phyloP scores from a whole-genome alignment of 176 grass and related monocot genomes.

The Eremochloa ophiuroides region DNA sequence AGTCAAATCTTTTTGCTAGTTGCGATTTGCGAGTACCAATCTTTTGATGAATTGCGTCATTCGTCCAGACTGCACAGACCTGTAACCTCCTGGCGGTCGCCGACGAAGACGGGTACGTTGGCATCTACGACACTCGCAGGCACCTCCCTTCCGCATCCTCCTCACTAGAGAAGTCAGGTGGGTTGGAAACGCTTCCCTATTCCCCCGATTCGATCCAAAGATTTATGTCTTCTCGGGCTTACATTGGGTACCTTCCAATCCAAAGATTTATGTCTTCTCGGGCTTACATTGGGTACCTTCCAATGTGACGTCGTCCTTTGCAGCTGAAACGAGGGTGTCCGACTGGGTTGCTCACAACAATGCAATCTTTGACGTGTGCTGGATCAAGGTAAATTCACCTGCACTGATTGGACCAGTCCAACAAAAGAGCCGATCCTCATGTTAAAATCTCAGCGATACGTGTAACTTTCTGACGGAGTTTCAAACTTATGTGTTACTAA shows the following conservation, averaged over 20 bases:
- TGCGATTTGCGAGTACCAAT: neutral
- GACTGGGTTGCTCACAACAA: slow-evolving; percentile 90
- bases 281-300: neutral
- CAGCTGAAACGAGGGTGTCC: slow-evolving; percentile 61
- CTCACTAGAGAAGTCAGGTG: slow-evolving; percentile 68
- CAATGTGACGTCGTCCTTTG: slow-evolving; percentile 3
- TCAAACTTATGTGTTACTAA: neutral
- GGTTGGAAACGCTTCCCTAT: neutral
- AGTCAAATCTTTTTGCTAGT: too few species aligned
- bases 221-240: neutral
- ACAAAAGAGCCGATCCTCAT: neutral
- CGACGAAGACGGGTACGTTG: slow-evolving; percentile 80
- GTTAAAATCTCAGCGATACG: neutral
- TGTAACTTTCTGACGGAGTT: neutral
- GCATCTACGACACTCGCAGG: slow-evolving; percentile 57
- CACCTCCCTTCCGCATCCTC: slow-evolving; percentile 57
- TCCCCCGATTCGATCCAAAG: neutral
- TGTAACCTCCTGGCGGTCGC: slow-evolving; percentile 70
- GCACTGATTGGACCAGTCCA: neutral
- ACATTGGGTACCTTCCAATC: neutral
- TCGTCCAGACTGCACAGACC: slow-evolving; percentile 33
- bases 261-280: neutral
- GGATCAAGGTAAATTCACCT: slow-evolving; percentile 67
- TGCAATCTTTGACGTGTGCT: slow-evolving; percentile 92
- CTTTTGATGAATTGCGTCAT: neutral